These are phyloP conservation scores for Paraconiothyrium brasiliense DNA, from an alignment of 2,329 filamentous ascomycete species.

Conservation along the genomic window DNA sequence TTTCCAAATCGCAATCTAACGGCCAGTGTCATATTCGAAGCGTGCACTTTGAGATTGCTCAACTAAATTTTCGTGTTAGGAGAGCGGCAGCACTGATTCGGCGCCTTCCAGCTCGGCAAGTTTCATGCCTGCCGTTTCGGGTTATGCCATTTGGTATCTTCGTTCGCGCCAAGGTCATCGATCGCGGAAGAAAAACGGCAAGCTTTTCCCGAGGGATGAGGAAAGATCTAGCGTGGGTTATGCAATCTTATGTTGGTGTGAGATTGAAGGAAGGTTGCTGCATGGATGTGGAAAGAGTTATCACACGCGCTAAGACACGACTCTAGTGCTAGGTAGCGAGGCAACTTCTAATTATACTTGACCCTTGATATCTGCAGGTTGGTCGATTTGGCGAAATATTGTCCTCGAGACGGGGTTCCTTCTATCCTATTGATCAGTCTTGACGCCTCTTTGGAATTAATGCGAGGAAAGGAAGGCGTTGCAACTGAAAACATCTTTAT, in stretches of 20 bases:
- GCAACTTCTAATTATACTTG: neutral
- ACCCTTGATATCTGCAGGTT: neutral
- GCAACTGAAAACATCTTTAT: too few species aligned
- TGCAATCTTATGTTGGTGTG: neutral
- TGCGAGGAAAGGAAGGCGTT: too few species aligned
- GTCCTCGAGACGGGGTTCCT: too few species aligned
- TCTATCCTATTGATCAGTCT: too few species aligned
- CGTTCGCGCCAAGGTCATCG: neutral
- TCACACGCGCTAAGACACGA: conserved; percentile 4
- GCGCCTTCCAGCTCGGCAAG: neutral
- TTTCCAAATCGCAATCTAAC: too few species aligned
- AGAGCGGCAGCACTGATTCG: neutral
- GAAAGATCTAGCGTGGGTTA: neutral
- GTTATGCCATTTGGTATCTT: neutral
- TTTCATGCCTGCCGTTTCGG: conserved; percentile 4
- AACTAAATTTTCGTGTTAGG: neutral
- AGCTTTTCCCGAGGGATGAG: neutral
- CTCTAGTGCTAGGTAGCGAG: neutral
- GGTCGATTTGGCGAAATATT: too few species aligned
- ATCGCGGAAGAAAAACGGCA: neutral
- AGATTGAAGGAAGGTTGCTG: conserved; percentile 6
- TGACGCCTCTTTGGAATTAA: too few species aligned
- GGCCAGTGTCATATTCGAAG: too few species aligned
- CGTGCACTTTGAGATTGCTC: neutral
- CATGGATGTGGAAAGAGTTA: neutral